Conservation (phyloP, 345 rosid genomes). For the Clausena lansium region DNA sequence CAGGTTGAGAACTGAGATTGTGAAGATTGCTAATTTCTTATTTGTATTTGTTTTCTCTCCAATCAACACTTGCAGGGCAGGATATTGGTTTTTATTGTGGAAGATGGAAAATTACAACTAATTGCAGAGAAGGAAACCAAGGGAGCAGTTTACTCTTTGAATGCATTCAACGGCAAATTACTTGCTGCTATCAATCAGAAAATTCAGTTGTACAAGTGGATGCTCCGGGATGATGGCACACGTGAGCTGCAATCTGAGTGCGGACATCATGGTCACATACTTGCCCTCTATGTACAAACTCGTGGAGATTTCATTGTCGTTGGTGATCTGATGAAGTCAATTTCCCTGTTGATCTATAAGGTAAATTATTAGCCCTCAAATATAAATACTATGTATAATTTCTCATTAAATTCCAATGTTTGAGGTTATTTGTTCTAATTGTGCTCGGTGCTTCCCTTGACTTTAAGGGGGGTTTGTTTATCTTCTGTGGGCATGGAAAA, state of each 20-base stretch:
- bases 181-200: conserved; percentile 92
- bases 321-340: conserved; percentile 94
- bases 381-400: background rate
- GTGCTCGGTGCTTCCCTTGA: background rate
- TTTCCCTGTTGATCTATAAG: conserved; percentile 89
- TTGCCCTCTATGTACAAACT: conserved; percentile 84
- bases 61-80: conserved; percentile 55
- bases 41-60: background rate
- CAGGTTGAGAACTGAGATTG: background rate
- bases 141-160: conserved; percentile 82
- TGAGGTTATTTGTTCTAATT: background rate
- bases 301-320: conserved; percentile 96
- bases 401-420: background rate
- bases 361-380: conserved; percentile 26
- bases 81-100: conserved; percentile 78
- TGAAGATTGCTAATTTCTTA: background rate
- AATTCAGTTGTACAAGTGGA: conserved; percentile 92
- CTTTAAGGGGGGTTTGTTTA: background rate
- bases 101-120: conserved; percentile 86
- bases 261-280: conserved; percentile 89
- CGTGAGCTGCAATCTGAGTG: conserved; percentile 88
- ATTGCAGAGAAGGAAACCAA: conserved; percentile 90
- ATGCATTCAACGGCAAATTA: conserved; percentile 90
- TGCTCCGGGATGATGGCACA: conserved; percentile 83
- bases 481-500: background rate